phyloP scores from a whole-genome alignment of 129 eudicot genomes.

The Tagetes erecta region DNA sequence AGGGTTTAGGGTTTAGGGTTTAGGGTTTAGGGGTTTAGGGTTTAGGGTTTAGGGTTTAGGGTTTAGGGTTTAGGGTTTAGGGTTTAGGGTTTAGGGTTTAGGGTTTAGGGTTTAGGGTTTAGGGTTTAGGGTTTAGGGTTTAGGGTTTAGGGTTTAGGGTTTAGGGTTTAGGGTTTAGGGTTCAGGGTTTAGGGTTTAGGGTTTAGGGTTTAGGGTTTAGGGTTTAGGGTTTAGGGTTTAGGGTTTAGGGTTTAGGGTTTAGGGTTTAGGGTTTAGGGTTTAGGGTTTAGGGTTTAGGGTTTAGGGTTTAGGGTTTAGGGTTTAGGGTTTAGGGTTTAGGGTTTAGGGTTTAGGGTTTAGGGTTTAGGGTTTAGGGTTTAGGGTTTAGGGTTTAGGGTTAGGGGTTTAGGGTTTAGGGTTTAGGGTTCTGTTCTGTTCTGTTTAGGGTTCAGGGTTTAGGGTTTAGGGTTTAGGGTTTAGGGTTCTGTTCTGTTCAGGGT shows the following conservation, averaged over 20 bases:
- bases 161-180: constrained; percentile 9
- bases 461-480: constrained; percentile 10
- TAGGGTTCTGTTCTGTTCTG: too few relatives aligned
- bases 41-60: constrained; percentile 10
- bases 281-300: constrained; percentile 15
- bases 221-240: constrained; percentile 14
- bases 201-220: constrained; percentile 10
- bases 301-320: constrained; percentile 19
- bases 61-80: background rate
- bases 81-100: too few relatives aligned
- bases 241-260: constrained; percentile 19
- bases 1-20: constrained; percentile 17
- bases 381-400: constrained; percentile 6
- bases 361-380: constrained; percentile 5
- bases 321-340: too few relatives aligned
- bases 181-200: constrained; percentile 16
- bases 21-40: constrained; percentile 5
- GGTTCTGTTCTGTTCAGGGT: too few relatives aligned
- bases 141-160: constrained; percentile 16
- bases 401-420: background rate
- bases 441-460: constrained; percentile 9
- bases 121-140: background rate
- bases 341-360: background rate
- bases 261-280: constrained; percentile 21
- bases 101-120: constrained; percentile 15